Evolutionary conservation across 1,139 yeast genomes (phyloP), one percentile per base, ranked within the genome.

Genomic region (Diutina ranongensis): DNA sequence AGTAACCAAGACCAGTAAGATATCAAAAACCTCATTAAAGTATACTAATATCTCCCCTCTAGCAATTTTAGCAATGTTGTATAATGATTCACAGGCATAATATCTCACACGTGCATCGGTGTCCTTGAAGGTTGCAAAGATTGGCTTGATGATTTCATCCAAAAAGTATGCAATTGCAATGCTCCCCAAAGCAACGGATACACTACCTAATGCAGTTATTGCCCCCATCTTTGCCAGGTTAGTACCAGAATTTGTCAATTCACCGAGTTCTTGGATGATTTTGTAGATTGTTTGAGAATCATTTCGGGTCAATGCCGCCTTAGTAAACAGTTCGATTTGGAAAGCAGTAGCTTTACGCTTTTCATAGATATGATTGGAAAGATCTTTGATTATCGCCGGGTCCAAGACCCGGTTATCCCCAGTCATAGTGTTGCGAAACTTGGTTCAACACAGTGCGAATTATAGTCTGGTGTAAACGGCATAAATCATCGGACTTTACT

Each of bases 61-160:
- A 4, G 98, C 95, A 20, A 92, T 95, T 60, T 94, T 94, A 46
- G 98, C 95, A 45, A 94, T 89, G 62, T 94, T 94, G 63, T 94
- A 94, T 52, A 94, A 71, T 40, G 95, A 84, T 59, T 94, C 99
- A 65, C 98, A 92, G 0, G 98, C 97, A 61, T 89, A 94, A 57
- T 94, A 94, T 46, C 99, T 71, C 8, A 94, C 98, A 52, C 95
- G 76, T 10, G 97, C 94, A 58, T 94, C 97, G 49, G 94, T 95
- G 57, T 94, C 98, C 46, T 95, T 89, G 61, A 94, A 94, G 50
- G 97, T 92, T 0, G 97, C 94, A 55, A 94, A 70, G 16, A 94
- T 95, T 0, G 99, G 97, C 49, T 86, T 94, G 49, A 92, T 78
- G 50, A 94, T 89, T 48, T 82, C 86, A 49, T 87, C 94, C 46